Evolutionary conservation across 2,329 filamentous ascomycete species (phyloP).

Genomic region (Dryadomyces quercivorus): DNA sequence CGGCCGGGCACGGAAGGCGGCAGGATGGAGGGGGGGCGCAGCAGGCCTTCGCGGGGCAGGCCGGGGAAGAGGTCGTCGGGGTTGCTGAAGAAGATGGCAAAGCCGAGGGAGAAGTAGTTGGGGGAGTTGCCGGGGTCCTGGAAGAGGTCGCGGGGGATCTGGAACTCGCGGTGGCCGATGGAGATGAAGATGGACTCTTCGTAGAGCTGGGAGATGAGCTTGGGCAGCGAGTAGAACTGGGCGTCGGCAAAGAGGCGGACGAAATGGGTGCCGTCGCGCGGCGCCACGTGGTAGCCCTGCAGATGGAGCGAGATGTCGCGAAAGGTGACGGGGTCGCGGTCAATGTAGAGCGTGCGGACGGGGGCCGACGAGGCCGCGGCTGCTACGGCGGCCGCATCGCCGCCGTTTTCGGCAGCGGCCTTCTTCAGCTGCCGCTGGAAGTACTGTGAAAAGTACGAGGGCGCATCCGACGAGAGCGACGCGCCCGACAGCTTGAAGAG

Average conservation of each 20-base stretch:
- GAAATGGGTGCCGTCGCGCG: slow-evolving; percentile 73
- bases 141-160: slow-evolving; percentile 82
- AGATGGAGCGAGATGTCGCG: slow-evolving; percentile 80
- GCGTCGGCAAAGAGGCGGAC: slow-evolving; percentile 89
- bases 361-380: slow-evolving; percentile 5
- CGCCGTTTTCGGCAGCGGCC: slow-evolving; percentile 26
- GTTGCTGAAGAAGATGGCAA: slow-evolving; percentile 73
- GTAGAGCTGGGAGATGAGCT: slow-evolving; percentile 80
- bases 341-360: slow-evolving; percentile 82
- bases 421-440: slow-evolving; percentile 70
- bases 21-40: slow-evolving; percentile 76
- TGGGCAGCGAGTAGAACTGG: slow-evolving; percentile 77
- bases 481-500: slow-evolving; percentile 63
- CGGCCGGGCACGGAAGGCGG: slow-evolving; percentile 72
- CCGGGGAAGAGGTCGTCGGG: slow-evolving; percentile 77
- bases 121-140: slow-evolving; percentile 77
- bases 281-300: slow-evolving; percentile 80
- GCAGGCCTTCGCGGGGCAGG: slow-evolving; percentile 61
- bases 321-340: slow-evolving; percentile 83
- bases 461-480: slow-evolving; percentile 66
- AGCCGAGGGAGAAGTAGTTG: slow-evolving; percentile 90
- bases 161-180: slow-evolving; percentile 77
- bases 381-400: slow-evolving; percentile 26
- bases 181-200: slow-evolving; percentile 86
- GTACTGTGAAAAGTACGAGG: slow-evolving; percentile 92